Evolutionary conservation across 805 yeast species (phyloP), one percentile per base, ranked within the genome.

Genomic region (Maudiozyma turicensis): DNA sequence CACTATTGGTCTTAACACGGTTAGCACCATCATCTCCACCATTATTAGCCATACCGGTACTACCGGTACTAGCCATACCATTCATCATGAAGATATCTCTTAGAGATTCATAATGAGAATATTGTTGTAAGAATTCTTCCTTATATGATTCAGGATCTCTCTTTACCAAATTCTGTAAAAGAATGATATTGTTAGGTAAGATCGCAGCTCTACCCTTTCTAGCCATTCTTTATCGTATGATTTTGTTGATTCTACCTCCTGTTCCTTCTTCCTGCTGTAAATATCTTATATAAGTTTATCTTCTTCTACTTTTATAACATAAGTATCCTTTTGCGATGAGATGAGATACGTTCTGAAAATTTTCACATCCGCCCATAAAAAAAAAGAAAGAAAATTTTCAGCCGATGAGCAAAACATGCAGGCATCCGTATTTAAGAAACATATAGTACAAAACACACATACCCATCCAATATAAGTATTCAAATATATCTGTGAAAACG

Each of bases 141-240:
- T 81, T 80, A 65, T 93, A 93, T 0, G 98, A 90, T 58, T 78
- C 85, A 2, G 99, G 97, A 65, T 93, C 99, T 59, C 97, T 76
- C 58, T 90, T 84, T 8, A 93, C 95, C 54, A 93, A 74, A 66
- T 93, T 93, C 70, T 93, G 99, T 52, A 93, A 70, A 53, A 91
- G 72, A 38, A 95, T 90, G 63, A 93, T 85, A 68, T 93, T 93
- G 15, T 89, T 86, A 9, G 98, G 98, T 63, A 91, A 72, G 50
- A 90, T 76, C 43, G 97, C 96, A 30, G 96, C 93, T 77, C 96
- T 86, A 70, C 86, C 82, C 66, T 82, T 77, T 67, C 83, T 86
- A 35, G 78, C 95, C 98, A 91, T 91, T 28, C 7, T 40, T 26
- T 28, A 3, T 39, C 5, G 33, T 29, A 4, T 40, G 43, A 28